Percentiles rank a stretch among this genome's conserved stretches.
Conservation (phyloP, 1,284 basidiomycete species). For the Naganishia cerealis region DNA sequence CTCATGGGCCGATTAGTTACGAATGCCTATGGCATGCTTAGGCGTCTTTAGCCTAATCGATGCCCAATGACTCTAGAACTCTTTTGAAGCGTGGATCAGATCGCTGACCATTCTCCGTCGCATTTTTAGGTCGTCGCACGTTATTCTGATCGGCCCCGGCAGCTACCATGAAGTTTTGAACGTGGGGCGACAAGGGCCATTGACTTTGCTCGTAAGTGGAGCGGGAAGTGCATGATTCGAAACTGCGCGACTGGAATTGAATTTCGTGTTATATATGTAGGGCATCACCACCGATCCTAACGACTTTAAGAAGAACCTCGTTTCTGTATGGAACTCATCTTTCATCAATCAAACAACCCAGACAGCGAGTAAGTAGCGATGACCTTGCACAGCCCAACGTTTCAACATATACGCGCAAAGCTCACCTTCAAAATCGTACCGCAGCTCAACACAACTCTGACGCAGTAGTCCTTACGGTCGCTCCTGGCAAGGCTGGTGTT, state of each 20-base stretch:
- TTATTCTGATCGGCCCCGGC: slow-evolving; percentile 64
- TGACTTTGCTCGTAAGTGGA: slow-evolving; percentile 58
- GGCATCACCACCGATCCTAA: slow-evolving; percentile 32
- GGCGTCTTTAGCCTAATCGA: no score
- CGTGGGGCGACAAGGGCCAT: slow-evolving; percentile 59
- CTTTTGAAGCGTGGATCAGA: background rate
- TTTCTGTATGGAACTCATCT: slow-evolving; percentile 38
- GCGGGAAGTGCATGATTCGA: background rate
- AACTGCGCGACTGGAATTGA: background rate
- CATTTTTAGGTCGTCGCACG: slow-evolving; percentile 31
- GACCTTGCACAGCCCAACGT: background rate
- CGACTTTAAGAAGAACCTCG: slow-evolving; percentile 34
- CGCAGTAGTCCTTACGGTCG: slow-evolving; percentile 38
- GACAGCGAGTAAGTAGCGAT: slow-evolving; percentile 12
- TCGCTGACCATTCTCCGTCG: background rate
- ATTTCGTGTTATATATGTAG: background rate
- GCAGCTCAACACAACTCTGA: slow-evolving; percentile 39
- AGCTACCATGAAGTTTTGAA: slow-evolving; percentile 65
- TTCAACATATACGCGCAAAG: background rate
- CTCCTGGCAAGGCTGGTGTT: slow-evolving; percentile 35
- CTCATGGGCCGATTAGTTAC: background rate
- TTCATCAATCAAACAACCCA: slow-evolving; percentile 42
- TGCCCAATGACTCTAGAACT: no score
- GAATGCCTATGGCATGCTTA: no score
- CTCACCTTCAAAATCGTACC: background rate